Base-by-base conservation (phyloP, 495 filamentous ascomycete species). In the Penicillium macrosclerotiorum region DNA sequence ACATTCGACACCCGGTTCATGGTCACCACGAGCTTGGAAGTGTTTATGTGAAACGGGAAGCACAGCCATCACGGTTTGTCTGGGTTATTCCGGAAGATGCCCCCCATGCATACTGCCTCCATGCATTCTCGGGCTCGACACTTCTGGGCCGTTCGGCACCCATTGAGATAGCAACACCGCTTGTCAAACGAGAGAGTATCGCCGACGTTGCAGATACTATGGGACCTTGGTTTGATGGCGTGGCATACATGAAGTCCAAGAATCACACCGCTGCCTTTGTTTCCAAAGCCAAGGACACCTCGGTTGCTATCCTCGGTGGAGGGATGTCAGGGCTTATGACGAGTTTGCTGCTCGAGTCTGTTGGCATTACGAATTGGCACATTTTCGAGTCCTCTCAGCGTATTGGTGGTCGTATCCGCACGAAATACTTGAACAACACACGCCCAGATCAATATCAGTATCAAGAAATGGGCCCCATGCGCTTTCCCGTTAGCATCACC, bases 381-480 rank as follows among this genome's bases (percentile, higher is more conserved):
- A 79, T 81, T 20, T 54, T 65, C n/a, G 78, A 81, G 45, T 67
- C 74, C 0, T 74, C 72, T 1, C 42, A 70, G 6, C 60, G 77
- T 14, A 58, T 81, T 35, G 78, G 77, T 1, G 77, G 84, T 3
- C 72, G 82, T 2, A 77, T 87, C 17, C 77, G 78, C 43, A 85
- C 82, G 3, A 73, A 74, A 31, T 85, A 86, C 42, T 71, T 86
- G 0, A 75, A 78, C 19, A 72, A 74, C 0, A 63, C 63, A 1
- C 37, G 29, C 6, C 80, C 82, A 0, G 77, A 80, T 18, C 70
- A 88, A 12, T 86, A 86, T 46, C 80, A 83, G 32, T 88, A 88
- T 45, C 83, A 87, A 29, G 84, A 88, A 55, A 87, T 88, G 84
- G 84, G 84, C 0, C 82, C 84, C 0, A 86, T 87, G 84, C 71